These are phyloP conservation scores for Saturnispora kantuleensis DNA, from an alignment of 805 yeast species.

Conservation along the genomic window DNA sequence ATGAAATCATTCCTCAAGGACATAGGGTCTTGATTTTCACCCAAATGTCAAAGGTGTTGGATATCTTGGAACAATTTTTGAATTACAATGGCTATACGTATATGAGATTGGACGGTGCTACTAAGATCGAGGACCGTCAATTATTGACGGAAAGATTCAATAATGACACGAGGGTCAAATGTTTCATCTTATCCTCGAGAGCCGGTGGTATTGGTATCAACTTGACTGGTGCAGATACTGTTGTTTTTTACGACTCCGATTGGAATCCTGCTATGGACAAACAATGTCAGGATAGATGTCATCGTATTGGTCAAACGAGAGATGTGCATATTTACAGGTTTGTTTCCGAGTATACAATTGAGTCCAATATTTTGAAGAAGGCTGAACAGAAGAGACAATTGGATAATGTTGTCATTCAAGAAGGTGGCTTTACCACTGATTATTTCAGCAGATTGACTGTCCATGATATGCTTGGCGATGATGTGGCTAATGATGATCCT, in stretches of 20 bases:
- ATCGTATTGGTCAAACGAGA: slow-evolving; percentile 95
- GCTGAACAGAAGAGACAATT: slow-evolving; percentile 91
- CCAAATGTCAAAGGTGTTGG: slow-evolving; percentile 95
- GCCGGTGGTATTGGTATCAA: slow-evolving; percentile 98
- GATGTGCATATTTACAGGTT: slow-evolving; percentile 96
- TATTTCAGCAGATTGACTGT: slow-evolving; percentile 84
- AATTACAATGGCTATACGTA: slow-evolving; percentile 92
- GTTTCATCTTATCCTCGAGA: slow-evolving; percentile 86
- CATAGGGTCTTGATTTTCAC: slow-evolving; percentile 94
- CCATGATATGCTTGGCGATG: slow-evolving; percentile 69
- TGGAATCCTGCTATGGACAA: slow-evolving; percentile 99
- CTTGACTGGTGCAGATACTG: slow-evolving; percentile 97
- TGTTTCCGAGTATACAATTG: slow-evolving; percentile 93
- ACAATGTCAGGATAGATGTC: slow-evolving; percentile 98
- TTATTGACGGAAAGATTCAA: slow-evolving; percentile 88
- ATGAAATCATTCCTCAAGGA: slow-evolving; percentile 72
- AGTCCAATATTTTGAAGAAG: slow-evolving; percentile 84
- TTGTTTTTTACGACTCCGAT: slow-evolving; percentile 94
- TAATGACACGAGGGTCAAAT: slow-evolving; percentile 74
- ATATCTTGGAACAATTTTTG: slow-evolving; percentile 83
- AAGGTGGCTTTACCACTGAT: slow-evolving; percentile 97
- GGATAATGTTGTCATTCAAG: slow-evolving; percentile 92
- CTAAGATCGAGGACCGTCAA: slow-evolving; percentile 95
- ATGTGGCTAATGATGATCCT: slow-evolving; percentile 23
- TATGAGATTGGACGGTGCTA: slow-evolving; percentile 94